Evolutionary conservation across 768 basidiomycete species (phyloP), one percentile per base, ranked within the genome.

Genomic region (Cystofilobasidium macerans): DNA sequence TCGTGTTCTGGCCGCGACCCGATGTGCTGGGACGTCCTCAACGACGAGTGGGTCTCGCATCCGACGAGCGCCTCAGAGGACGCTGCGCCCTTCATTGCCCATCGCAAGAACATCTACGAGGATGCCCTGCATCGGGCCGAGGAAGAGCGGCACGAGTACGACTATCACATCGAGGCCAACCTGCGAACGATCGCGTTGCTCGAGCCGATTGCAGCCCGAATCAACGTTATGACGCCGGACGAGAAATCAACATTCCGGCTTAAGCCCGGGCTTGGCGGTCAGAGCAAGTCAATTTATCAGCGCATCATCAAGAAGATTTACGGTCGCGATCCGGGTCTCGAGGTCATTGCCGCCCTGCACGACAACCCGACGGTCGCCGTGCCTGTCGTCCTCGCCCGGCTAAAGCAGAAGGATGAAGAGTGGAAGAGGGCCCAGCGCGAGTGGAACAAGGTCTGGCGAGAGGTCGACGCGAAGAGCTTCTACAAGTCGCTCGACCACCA

Each of bases 31-130:
- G 91, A 90, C 33, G 92, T 99, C 33, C 82, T 99, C 54, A 99
- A 99, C 74, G 93, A 98, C 73, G 84, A 86, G 70, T 98, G 95
- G 94, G 91, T 98, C 14, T 95, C 94, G 18, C 94, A 98, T 75
- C 94, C 95, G 3, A 94, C 92, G 1, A 95, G 92, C 89, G 91
- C 91, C 12, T 93, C 91, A 26, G 94, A 98, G 74, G 92, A 94
- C 73, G 84, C 92, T 0, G 92, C 89, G 13, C 95, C 95, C 71
- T 83, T 90, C 69, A 72, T 76, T 56, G 82, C 93, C 8, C 89
- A 97, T 76, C 94, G 95, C 80, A 97, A 97, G 80, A 99, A 97
- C 74, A 82, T 84, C 7, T 97, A 87, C 75, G 95, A 99, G 76
- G 94, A 97, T 73, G 88, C 89, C 0, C 80, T 98, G 64, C 92